Percentiles rank a stretch among this genome's conserved stretches.
phyloP scores from a whole-genome alignment of 192 early-diverging fungal genomes.

The Umbelopsis isabellina region DNA sequence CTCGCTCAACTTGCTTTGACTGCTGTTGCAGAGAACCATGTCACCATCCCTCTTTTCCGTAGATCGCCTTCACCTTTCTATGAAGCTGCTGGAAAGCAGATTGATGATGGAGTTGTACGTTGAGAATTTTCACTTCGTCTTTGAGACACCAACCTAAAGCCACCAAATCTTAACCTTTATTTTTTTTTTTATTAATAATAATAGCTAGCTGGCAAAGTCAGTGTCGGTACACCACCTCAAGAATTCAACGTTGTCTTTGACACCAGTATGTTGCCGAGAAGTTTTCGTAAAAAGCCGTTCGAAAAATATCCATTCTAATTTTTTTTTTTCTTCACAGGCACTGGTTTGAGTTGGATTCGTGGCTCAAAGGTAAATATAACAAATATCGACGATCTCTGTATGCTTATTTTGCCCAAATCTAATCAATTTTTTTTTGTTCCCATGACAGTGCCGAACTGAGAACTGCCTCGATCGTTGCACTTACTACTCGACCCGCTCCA shows the following conservation, averaged over 20 bases:
- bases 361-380: conserved; percentile 24
- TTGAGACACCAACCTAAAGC: neutral
- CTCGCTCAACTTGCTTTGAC: conserved; percentile 34
- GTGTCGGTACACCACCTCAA: conserved; percentile 86
- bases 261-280: conserved; percentile 58
- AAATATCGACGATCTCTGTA: neutral
- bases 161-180: neutral
- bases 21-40: conserved; percentile 30
- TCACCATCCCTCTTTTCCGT: conserved; percentile 35
- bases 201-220: conserved; percentile 89
- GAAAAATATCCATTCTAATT: neutral
- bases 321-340: conserved; percentile 20
- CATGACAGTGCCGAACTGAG: conserved; percentile 26
- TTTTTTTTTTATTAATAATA: neutral
- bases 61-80: conserved; percentile 24
- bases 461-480: conserved; percentile 38
- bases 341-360: conserved; percentile 39
- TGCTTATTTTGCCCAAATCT: neutral
- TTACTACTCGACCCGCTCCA: conserved; percentile 32
- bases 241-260: conserved; percentile 92
- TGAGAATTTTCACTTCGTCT: neutral
- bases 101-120: conserved; percentile 39
- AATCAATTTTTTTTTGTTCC: neutral
- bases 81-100: conserved; percentile 23
- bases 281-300: neutral